Evolutionary conservation across 352 stramenopile genomes (phyloP), one percentile per base, ranked within the genome.

Genomic region (Pythium scleroteichum): DNA sequence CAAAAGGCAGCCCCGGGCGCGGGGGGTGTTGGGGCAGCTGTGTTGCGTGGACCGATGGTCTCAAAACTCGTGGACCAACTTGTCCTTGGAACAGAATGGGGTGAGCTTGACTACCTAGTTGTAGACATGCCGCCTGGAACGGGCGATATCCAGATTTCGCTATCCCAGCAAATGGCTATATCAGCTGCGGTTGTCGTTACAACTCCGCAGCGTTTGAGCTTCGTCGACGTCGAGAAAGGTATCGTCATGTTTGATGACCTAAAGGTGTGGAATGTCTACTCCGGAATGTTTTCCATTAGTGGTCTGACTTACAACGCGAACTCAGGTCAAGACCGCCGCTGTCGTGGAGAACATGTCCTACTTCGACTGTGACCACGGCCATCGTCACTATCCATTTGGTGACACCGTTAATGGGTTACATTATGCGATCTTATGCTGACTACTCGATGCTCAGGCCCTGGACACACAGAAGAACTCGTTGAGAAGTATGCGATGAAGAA

Each of bases 271-370:
- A 35, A 35, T 5, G 10, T 5, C 29, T 35, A 35, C 10, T 10
- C 29, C 29, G 29, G n/a, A n/a, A n/a, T n/a, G n/a, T n/a, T n/a
- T n/a, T n/a, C n/a, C n/a, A n/a, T n/a, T n/a, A 35, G 5, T 35
- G 29, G 10, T 5, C 10, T 35, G 29, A 35, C 10, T 35, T 35
- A 10, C 29, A 35, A 35, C 10, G 29, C 29, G 5, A 5, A 35
- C 5, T 35, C 48, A 94, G 81, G 94, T 99, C 38, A 96, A 96
- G 52, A 98, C 93, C 8, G 74, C 97, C 6, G 97, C 96, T 13
- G 87, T 99, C 13, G 98, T 99, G 5, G 97, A 99, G 65, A 99
- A 99, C 75, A 99, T 99, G 97, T 91, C 96, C 19, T 99, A 98
- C 61, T 99, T 97, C 57, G 86, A 97, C 59, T 97, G 90, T 62